Conservation (phyloP, 2,329 filamentous ascomycete genomes). For the Dendryphion nanum region DNA sequence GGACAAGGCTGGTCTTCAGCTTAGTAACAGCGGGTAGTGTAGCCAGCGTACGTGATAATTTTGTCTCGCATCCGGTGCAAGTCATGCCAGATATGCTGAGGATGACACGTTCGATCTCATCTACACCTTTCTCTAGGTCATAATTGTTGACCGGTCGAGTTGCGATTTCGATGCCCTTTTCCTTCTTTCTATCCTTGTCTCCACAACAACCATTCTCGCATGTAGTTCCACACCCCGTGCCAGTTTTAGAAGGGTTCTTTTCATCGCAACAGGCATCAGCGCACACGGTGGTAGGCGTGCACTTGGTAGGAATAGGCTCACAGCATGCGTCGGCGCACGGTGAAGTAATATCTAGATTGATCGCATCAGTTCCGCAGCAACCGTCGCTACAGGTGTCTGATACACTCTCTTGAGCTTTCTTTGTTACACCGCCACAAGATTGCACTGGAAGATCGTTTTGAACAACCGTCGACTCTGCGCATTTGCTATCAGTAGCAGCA, state of each 20-base stretch:
- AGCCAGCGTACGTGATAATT: constrained; percentile 55
- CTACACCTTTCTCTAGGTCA: constrained; percentile 24
- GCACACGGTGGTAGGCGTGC: not conserved
- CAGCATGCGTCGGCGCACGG: not conserved
- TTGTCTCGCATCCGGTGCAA: constrained; percentile 70
- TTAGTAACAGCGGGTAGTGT: constrained; percentile 51
- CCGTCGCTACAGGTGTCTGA: too few relatives aligned
- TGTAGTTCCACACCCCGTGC: not conserved
- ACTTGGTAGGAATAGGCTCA: not conserved
- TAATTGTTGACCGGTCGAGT: not conserved
- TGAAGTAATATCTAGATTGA: not conserved
- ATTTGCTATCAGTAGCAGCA: too few relatives aligned
- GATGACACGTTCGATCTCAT: constrained; percentile 53
- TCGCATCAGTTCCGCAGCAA: not conserved
- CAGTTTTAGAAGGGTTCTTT: not conserved
- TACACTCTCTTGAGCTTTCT: too few relatives aligned
- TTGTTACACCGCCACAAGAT: too few relatives aligned
- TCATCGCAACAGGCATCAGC: not conserved
- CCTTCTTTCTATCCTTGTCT: not conserved
- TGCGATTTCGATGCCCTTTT: not conserved
- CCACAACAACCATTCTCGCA: not conserved
- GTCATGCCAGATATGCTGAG: constrained; percentile 70
- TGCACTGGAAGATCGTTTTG: too few relatives aligned
- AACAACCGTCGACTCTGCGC: too few relatives aligned
- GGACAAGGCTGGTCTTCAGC: constrained; percentile 64